phyloP scores from a whole-genome alignment of 2,329 filamentous ascomycete genomes.

The Monosporascus ibericus region DNA sequence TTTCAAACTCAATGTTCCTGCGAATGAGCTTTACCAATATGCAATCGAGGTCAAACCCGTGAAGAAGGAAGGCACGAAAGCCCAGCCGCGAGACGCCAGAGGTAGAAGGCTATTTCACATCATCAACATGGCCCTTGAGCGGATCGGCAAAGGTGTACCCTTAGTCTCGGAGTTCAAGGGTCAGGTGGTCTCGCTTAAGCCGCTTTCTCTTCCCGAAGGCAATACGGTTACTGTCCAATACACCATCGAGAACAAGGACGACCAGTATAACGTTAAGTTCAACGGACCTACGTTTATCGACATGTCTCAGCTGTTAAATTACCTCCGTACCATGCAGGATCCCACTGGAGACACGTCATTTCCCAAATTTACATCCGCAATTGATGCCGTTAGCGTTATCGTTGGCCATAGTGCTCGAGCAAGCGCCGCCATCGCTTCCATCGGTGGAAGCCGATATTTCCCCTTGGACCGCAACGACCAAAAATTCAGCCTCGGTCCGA shows the following conservation, averaged over 20 bases:
- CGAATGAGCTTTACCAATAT: slow-evolving; percentile 38
- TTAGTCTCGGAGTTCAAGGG: slow-evolving; percentile 46
- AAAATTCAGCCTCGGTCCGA: slow-evolving; percentile 18
- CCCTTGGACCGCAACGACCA: slow-evolving; percentile 29
- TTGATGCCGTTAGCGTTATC: slow-evolving; percentile 48
- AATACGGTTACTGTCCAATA: slow-evolving; percentile 31
- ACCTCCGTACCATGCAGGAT: slow-evolving; percentile 37
- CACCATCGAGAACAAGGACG: slow-evolving; percentile 25
- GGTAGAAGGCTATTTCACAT: slow-evolving; percentile 38
- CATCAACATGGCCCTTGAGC: slow-evolving; percentile 30
- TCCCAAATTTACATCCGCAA: slow-evolving; percentile 41
- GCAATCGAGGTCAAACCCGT: slow-evolving; percentile 28
- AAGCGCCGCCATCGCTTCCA: slow-evolving; percentile 28
- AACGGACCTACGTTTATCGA: slow-evolving; percentile 31
- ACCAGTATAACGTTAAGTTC: slow-evolving; percentile 36
- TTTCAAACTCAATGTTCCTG: slow-evolving; percentile 37
- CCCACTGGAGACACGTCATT: slow-evolving; percentile 30
- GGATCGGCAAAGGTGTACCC: slow-evolving; percentile 26
- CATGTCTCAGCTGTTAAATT: slow-evolving; percentile 36
- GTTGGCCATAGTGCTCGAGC: slow-evolving; percentile 38
- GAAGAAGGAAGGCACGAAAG: slow-evolving; percentile 13
- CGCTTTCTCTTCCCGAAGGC: slow-evolving; percentile 30
- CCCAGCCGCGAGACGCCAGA: slow-evolving; percentile 26
- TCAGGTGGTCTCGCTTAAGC: slow-evolving; percentile 35
- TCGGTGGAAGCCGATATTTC: slow-evolving; percentile 46